Base-by-base conservation (phyloP, 495 filamentous ascomycete species). In the Penicillium malachiteum region DNA sequence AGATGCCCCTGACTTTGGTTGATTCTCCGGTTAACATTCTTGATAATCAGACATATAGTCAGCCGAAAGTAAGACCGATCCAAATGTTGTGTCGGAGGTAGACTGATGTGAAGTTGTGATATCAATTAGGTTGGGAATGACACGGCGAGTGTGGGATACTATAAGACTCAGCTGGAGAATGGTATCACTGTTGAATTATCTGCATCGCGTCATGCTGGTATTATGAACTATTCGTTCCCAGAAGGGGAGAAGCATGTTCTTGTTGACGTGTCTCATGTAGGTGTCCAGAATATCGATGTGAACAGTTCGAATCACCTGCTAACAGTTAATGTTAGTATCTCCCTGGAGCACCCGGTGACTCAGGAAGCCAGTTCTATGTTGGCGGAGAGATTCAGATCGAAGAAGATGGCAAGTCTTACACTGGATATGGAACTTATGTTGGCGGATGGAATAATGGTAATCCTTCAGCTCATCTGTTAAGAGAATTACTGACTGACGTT, bases 231-330 rank as follows among this genome's bases (percentile, higher is more conserved):
- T 59, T 73, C 70, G 5, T 89, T 87, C 59, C 77, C 82, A 0
- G 50, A 66, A 5, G 70, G 68, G 0, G 69, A 67, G 49, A 72
- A 73, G 14, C 78, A 81, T 57, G 63, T 88, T 41, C 63, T 88
- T 13, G 75, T 88, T 16, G 85, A 88, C 65, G 74, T 88, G 6
- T 87, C 84, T 9, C 85, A 88, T 65, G 80, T 87, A 65, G 21
- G 67, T 35, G 14, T 35, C 34, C 21, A 26, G 21, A 2, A 26
- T 26, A 26, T 26, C 4, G 21, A 26, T 26, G 1, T 26, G 21
- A 26, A 2, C 21, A 26, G 4, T 2, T 26, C 21, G 21, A 26
- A 26, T 1, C 2, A 4, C 21, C 21, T 26, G 21, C 21, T 26
- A 26, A 26, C 21, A 26, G 21, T 26, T 26, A 26, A 26, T 26